Conservation (phyloP, 352 stramenopile species). For the Phytophthora macrochlamydospora region DNA sequence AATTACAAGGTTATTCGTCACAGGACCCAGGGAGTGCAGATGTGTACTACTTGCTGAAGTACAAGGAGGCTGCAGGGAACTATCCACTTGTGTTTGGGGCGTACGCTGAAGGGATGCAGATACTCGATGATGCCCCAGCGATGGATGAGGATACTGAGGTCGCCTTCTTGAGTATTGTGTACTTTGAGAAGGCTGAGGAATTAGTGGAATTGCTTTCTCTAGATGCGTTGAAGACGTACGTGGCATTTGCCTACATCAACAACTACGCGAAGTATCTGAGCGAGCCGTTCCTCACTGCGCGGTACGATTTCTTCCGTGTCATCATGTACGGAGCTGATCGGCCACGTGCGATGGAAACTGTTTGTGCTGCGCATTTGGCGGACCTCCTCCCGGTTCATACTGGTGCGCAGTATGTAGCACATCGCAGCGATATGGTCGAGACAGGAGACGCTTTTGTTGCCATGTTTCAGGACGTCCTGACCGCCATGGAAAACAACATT, state of each 20-base stretch:
- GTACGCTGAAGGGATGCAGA: slow-evolving; percentile 47
- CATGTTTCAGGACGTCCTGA: slow-evolving; percentile 85
- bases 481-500: slow-evolving; percentile 78
- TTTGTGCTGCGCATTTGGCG: slow-evolving; percentile 46
- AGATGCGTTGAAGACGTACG: slow-evolving; percentile 50
- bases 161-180: slow-evolving; percentile 52
- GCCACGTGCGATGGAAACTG: slow-evolving; percentile 47
- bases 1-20: slow-evolving; percentile 31
- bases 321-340: slow-evolving; percentile 68
- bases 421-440: slow-evolving; percentile 73
- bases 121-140: slow-evolving; percentile 42
- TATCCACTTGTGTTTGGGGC: slow-evolving; percentile 62
- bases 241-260: slow-evolving; percentile 51
- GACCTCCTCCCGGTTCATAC: slow-evolving; percentile 46
- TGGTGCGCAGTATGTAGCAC: slow-evolving; percentile 82
- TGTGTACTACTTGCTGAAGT: slow-evolving; percentile 79
- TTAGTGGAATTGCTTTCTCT: slow-evolving; percentile 37
- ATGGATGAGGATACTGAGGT: slow-evolving; percentile 45
- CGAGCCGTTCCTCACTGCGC: slow-evolving; percentile 74
- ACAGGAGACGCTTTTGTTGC: slow-evolving; percentile 62
- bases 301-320: slow-evolving; percentile 88
- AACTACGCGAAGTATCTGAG: slow-evolving; percentile 41
- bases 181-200: slow-evolving; percentile 54
- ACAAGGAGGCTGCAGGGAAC: slow-evolving; percentile 48
- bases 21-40: slow-evolving; percentile 23